These are phyloP conservation scores for Penicillium paradoxum DNA, from an alignment of 495 filamentous ascomycete species.

Conservation along the genomic window DNA sequence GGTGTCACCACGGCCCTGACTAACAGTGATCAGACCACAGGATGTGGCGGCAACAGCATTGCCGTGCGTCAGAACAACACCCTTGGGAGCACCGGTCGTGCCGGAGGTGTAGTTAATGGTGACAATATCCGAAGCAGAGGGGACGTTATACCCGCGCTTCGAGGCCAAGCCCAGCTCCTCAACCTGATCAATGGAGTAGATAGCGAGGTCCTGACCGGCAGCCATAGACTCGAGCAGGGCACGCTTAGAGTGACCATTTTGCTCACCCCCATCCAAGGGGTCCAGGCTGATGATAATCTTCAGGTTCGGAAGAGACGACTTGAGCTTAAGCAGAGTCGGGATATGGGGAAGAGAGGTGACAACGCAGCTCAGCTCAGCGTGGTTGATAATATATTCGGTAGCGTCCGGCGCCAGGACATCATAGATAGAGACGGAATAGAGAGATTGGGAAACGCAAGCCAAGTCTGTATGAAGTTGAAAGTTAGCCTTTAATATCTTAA, in stretches of 20 bases:
- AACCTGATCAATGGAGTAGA: conserved; percentile 71
- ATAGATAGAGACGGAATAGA: conserved; percentile 92
- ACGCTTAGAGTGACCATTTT: conserved; percentile 69
- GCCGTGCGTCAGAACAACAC: conserved; percentile 79
- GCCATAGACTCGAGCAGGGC: conserved; percentile 72
- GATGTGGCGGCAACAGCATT: conserved; percentile 73
- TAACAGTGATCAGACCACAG: conserved; percentile 48
- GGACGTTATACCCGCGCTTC: conserved; percentile 61
- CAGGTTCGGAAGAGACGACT: conserved; percentile 67
- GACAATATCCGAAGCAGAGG: conserved; percentile 68
- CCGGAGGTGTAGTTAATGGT: conserved; percentile 99
- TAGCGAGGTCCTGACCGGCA: conserved; percentile 61
- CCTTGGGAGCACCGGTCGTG: conserved; percentile 92
- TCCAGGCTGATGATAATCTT: conserved; percentile 90
- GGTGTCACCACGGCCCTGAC: conserved; percentile 50
- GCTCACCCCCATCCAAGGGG: conserved; percentile 76
- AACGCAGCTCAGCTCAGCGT: conserved; percentile 70
- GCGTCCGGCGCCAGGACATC: conserved; percentile 89
- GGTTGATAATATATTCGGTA: conserved; percentile 93
- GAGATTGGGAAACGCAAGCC: conserved; percentile 79
- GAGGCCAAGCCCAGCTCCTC: conserved; percentile 71
- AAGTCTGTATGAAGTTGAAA: conserved; percentile 56
- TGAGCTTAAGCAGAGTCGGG: conserved; percentile 78
- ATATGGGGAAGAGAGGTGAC: conserved; percentile 80
- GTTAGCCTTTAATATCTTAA: background rate